Conservation (phyloP, 768 basidiomycete species). For the Zangia roseola region DNA sequence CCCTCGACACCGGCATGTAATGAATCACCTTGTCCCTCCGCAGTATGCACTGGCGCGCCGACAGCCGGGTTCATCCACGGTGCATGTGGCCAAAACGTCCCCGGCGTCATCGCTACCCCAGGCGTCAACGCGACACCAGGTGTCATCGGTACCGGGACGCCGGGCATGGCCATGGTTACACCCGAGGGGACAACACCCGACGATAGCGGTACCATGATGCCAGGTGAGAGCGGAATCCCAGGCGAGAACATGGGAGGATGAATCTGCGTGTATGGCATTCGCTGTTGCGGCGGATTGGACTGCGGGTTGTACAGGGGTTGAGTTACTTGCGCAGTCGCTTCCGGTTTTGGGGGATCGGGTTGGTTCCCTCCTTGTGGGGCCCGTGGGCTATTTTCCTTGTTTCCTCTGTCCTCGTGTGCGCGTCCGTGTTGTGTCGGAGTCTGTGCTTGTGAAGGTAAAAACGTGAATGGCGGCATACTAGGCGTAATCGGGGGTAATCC, state of each 20-base stretch:
- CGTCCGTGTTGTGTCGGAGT: slow-evolving; percentile 21
- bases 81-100: slow-evolving; percentile 67
- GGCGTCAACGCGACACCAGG: slow-evolving; percentile 45
- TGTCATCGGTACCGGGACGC: slow-evolving; percentile 26
- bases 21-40: slow-evolving; percentile 14
- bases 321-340: slow-evolving; percentile 3
- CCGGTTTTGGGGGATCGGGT: slow-evolving; percentile 2
- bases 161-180: slow-evolving; percentile 20
- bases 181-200: slow-evolving; percentile 22
- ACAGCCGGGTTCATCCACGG: slow-evolving; percentile 58
- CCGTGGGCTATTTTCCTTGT: slow-evolving; percentile 3
- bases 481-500: slow-evolving; percentile 94
- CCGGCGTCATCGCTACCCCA: slow-evolving; percentile 69
- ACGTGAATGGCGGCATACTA: slow-evolving; percentile 93
- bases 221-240: slow-evolving; percentile 31
- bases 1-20: slow-evolving; percentile 24
- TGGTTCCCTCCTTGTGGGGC: slow-evolving; percentile 8
- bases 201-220: slow-evolving; percentile 29
- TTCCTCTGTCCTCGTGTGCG: not conserved
- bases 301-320: slow-evolving; percentile 14
- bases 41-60: slow-evolving; percentile 52
- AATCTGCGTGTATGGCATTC: slow-evolving; percentile 24
- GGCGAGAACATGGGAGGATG: slow-evolving; percentile 30
- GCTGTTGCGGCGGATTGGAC: slow-evolving; percentile 15
- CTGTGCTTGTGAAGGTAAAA: slow-evolving; percentile 53